Conservation (phyloP, 805 yeast genomes). For the Debaryomyces maramus region DNA sequence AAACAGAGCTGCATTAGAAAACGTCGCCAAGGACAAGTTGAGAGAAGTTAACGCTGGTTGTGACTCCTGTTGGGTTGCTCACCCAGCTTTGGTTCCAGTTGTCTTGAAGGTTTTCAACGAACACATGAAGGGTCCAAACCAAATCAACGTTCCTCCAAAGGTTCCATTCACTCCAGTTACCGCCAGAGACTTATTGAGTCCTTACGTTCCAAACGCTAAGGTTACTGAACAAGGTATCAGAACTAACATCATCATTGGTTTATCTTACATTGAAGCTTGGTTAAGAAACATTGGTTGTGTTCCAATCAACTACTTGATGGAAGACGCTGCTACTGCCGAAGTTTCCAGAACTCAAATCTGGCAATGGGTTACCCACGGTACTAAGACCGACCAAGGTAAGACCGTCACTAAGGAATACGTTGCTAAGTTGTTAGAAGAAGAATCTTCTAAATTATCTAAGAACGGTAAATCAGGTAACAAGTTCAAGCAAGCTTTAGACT, state of each 20-base stretch:
- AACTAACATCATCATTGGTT: conserved; percentile 71
- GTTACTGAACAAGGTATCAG: conserved; percentile 71
- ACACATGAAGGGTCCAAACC: conserved; percentile 83
- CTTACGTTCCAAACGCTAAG: conserved; percentile 59
- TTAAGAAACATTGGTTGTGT: conserved; percentile 81
- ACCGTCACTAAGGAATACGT: conserved; percentile 62
- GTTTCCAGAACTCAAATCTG: conserved; percentile 79
- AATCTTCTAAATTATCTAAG: conserved; percentile 52
- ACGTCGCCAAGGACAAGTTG: conserved; percentile 72
- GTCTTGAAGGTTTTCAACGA: conserved; percentile 72
- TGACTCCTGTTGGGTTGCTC: conserved; percentile 90
- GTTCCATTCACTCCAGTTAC: conserved; percentile 54
- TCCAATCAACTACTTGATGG: conserved; percentile 83
- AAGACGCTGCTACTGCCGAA: conserved; percentile 89
- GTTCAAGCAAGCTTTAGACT: conserved; percentile 65
- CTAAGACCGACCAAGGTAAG: conserved; percentile 56
- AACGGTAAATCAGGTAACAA: conserved; percentile 61
- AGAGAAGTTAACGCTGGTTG: conserved; percentile 78
- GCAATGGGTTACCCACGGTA: conserved; percentile 81
- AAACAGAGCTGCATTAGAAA: conserved; percentile 66
- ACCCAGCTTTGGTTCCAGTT: conserved; percentile 75
- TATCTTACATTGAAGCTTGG: conserved; percentile 85
- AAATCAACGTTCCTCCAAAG: conserved; percentile 55
- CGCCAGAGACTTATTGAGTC: conserved; percentile 60
- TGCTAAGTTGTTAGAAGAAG: conserved; percentile 56